Evolutionary conservation across 2,329 filamentous ascomycete genomes (phyloP).

Genomic region (Aspergillus costaricaensis): DNA sequence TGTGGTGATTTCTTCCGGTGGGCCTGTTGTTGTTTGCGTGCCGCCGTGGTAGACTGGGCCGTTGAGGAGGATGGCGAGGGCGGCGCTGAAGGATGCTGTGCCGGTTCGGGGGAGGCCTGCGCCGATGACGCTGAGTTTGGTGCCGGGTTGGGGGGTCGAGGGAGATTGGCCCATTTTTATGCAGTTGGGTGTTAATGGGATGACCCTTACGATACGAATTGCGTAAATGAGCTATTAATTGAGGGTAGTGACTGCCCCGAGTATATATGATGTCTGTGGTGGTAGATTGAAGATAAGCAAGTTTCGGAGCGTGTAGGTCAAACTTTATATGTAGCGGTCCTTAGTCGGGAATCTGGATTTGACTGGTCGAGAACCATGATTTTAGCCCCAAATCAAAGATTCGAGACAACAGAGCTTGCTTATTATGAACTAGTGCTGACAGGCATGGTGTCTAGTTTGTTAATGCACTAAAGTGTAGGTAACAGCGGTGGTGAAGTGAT

Average conservation of each 20-base stretch:
- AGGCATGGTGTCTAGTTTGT: no score
- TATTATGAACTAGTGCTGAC: no score
- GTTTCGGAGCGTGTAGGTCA: no score
- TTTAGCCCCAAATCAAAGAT: no score
- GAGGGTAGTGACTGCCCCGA: background rate
- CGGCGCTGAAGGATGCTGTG: conserved; percentile 53
- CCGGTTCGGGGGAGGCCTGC: conserved; percentile 49
- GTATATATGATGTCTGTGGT: background rate
- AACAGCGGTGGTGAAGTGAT: no score
- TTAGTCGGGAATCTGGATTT: no score
- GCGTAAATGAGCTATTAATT: no score
- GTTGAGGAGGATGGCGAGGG: conserved; percentile 50
- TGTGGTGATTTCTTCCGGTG: conserved; percentile 23
- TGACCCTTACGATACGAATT: background rate
- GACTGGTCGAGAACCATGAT: no score
- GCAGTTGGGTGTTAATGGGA: background rate
- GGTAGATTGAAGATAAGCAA: no score
- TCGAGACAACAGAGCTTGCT: no score
- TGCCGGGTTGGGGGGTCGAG: conserved; percentile 7
- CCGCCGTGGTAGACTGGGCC: conserved; percentile 56
- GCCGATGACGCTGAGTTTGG: conserved; percentile 29
- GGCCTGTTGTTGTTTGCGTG: conserved; percentile 36
- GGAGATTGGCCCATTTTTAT: conserved; percentile 7
- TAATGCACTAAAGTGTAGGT: no score
- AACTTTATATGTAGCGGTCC: no score